Conservation (phyloP, 768 basidiomycete species). For the Gelatoporia subvermispora region DNA sequence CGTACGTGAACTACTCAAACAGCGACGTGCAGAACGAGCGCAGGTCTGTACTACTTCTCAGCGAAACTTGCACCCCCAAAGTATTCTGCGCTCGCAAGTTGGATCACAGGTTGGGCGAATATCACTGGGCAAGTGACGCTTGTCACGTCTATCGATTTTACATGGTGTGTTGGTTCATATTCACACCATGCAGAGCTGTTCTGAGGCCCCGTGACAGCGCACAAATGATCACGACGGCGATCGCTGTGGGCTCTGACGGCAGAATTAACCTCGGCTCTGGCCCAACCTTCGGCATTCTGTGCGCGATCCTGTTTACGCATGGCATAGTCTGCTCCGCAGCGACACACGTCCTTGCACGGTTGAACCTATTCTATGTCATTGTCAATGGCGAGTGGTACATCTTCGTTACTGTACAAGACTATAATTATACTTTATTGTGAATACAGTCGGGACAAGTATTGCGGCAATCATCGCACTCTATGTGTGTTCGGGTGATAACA, state of each 20-base stretch:
- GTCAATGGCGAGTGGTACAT: slow-evolving; percentile 47
- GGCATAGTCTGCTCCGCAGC: slow-evolving; percentile 70
- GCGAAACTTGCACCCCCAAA: slow-evolving; percentile 64
- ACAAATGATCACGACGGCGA: slow-evolving; percentile 73
- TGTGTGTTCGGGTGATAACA: slow-evolving; percentile 46
- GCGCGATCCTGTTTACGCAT: slow-evolving; percentile 61
- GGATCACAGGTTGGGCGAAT: slow-evolving; percentile 72
- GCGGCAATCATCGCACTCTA: slow-evolving; percentile 59
- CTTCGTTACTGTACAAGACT: neutral
- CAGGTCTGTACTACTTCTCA: slow-evolving; percentile 76
- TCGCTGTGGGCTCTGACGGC: slow-evolving; percentile 57
- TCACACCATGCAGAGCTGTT: neutral
- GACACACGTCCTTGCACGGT: slow-evolving; percentile 55
- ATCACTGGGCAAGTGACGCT: slow-evolving; percentile 66
- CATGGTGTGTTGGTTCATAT: slow-evolving; percentile 37
- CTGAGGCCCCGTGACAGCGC: slow-evolving; percentile 34
- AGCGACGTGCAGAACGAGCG: slow-evolving; percentile 53
- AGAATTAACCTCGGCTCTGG: slow-evolving; percentile 46
- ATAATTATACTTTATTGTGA: neutral
- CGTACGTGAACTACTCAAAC: neutral
- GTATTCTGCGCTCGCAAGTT: slow-evolving; percentile 58
- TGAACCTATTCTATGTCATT: slow-evolving; percentile 67
- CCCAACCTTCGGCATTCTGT: slow-evolving; percentile 62
- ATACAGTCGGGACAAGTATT: slow-evolving; percentile 58
- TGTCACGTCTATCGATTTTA: slow-evolving; percentile 73